Evolutionary conservation across 305 asterid species (phyloP).

Genomic region (Fraxinus floribunda): DNA sequence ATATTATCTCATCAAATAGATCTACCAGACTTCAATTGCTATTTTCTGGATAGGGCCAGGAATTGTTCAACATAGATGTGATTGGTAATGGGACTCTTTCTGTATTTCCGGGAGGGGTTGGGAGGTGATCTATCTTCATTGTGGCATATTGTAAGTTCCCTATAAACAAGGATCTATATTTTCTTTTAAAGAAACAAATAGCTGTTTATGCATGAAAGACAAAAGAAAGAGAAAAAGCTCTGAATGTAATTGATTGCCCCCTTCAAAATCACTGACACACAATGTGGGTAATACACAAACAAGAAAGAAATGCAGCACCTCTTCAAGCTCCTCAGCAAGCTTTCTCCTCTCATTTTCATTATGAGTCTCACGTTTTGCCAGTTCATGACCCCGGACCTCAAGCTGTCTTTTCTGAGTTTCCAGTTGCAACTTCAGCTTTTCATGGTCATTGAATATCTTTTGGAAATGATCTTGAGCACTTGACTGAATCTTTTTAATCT

Average conservation of each 20-base stretch:
- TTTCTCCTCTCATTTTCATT: constrained; percentile 60
- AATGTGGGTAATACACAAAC: constrained; percentile 21
- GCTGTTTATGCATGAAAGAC: not conserved
- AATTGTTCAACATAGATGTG: not conserved
- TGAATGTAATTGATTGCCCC: not conserved
- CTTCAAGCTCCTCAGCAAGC: constrained; percentile 76
- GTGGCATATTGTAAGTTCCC: not conserved
- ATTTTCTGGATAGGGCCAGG: not conserved
- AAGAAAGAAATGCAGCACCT: constrained; percentile 44
- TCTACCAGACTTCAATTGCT: not conserved
- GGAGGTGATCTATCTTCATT: too few relatives aligned
- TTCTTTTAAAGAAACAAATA: not conserved
- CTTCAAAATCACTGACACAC: constrained; percentile 13
- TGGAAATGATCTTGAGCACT: constrained; percentile 67
- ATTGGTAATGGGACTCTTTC: constrained; percentile 15
- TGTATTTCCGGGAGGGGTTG: too few relatives aligned
- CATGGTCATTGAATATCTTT: constrained; percentile 70
- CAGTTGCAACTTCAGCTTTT: constrained; percentile 59
- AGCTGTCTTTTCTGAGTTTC: constrained; percentile 64
- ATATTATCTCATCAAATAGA: constrained; percentile 13
- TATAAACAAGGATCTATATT: not conserved
- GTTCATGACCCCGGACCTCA: constrained; percentile 63
- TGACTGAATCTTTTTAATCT: constrained; percentile 61
- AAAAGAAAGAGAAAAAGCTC: constrained; percentile 3
- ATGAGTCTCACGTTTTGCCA: constrained; percentile 64